Evolutionary conservation across 805 yeast species (phyloP).

Genomic region (Trichomonascus vanleenenianus): DNA sequence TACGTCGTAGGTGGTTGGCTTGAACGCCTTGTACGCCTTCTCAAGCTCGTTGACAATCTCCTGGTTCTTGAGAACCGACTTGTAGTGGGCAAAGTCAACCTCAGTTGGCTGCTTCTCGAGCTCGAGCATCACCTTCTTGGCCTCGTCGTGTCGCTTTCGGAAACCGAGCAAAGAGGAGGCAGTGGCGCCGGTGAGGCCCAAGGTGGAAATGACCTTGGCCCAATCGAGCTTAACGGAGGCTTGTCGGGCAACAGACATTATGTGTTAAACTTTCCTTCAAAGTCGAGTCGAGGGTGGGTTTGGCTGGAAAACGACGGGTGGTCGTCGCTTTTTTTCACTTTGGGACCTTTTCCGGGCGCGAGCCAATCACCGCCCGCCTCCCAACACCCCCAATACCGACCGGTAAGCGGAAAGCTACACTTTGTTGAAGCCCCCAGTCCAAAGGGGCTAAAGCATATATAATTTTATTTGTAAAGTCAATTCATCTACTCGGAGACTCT

Average conservation of each 20-base stretch:
- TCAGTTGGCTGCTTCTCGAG: slow-evolving; percentile 64
- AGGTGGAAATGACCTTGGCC: slow-evolving; percentile 79
- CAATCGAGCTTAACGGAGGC: slow-evolving; percentile 86
- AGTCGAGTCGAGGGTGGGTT: neutral
- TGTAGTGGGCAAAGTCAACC: slow-evolving; percentile 80
- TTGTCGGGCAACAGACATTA: slow-evolving; percentile 5
- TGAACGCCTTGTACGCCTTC: slow-evolving; percentile 63
- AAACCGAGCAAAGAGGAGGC: slow-evolving; percentile 82
- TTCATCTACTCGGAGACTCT: too few species aligned
- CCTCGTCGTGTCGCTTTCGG: slow-evolving; percentile 98
- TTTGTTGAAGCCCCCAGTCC: too few species aligned
- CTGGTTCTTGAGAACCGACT: slow-evolving; percentile 70
- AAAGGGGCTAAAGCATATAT: too few species aligned
- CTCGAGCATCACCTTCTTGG: slow-evolving; percentile 70
- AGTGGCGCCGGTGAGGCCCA: slow-evolving; percentile 90
- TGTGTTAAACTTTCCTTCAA: neutral
- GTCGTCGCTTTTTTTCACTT: neutral
- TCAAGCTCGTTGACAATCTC: slow-evolving; percentile 75
- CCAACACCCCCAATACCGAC: too few species aligned
- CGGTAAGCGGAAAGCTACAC: too few species aligned
- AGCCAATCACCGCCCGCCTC: slow-evolving; percentile 1
- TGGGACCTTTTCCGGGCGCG: slow-evolving; percentile 1
- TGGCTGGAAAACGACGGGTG: neutral
- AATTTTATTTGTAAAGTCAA: too few species aligned
- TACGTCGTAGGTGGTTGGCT: slow-evolving; percentile 79